phyloP scores from a whole-genome alignment of 2,329 filamentous ascomycete species.

The Bipolaris cookei region DNA sequence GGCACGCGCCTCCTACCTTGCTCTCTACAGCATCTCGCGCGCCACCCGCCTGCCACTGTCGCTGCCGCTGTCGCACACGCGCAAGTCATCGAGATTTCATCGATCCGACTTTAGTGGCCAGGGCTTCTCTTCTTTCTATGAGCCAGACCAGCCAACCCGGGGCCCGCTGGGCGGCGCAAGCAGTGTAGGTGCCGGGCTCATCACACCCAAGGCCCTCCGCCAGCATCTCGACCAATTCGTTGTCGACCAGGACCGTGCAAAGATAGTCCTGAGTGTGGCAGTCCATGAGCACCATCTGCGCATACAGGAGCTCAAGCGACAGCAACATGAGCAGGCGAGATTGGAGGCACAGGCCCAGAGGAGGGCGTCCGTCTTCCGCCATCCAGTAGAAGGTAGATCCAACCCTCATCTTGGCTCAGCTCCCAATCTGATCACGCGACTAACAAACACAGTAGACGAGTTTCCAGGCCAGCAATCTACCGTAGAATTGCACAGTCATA shows the following conservation, averaged over 20 bases:
- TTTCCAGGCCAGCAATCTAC: conserved; percentile 67
- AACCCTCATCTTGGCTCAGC: conserved; percentile 19
- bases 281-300: conserved; percentile 98
- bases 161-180: conserved; percentile 68
- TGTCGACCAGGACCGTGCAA: conserved; percentile 91
- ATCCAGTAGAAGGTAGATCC: conserved; percentile 75
- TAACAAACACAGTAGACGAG: conserved; percentile 58
- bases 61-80: conserved; percentile 32
- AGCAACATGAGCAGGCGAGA: conserved; percentile 80
- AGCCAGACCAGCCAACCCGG: conserved; percentile 65
- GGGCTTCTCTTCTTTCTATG: conserved; percentile 68
- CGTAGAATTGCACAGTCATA: conserved; percentile 42
- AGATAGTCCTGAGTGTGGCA: conserved; percentile 90
- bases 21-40: conserved; percentile 38
- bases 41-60: conserved; percentile 18
- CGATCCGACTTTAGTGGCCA: conserved; percentile 68
- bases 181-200: conserved; percentile 62
- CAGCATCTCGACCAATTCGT: conserved; percentile 94
- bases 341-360: conserved; percentile 72
- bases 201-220: conserved; percentile 75
- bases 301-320: conserved; percentile 75
- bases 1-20: conserved; percentile 51
- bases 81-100: conserved; percentile 56
- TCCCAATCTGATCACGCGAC: conserved; percentile 23
- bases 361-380: conserved; percentile 70